A percentile compares a stretch with the other conserved stretches of the same genome.
phyloP scores from a whole-genome alignment of 2,329 filamentous ascomycete genomes.

The Hymenoscyphus salicellus region DNA sequence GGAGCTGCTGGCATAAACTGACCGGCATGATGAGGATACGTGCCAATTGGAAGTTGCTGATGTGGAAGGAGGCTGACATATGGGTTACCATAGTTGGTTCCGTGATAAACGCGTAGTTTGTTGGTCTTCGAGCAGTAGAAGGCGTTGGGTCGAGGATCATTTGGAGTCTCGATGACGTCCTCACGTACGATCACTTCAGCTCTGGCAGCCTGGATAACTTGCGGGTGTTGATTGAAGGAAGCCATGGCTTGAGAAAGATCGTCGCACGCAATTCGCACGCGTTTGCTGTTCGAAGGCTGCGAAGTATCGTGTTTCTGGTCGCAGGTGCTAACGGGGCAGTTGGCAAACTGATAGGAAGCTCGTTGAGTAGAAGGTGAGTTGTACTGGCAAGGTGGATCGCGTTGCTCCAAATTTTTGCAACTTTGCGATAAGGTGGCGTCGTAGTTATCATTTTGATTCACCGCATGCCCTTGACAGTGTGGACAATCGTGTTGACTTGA shows the following conservation, averaged over 20 bases:
- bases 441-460: not conserved
- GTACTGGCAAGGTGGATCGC: not conserved
- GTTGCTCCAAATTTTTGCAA: not conserved
- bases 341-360: not conserved
- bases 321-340: not conserved
- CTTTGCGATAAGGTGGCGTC: not conserved
- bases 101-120: conserved; percentile 56
- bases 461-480: not conserved
- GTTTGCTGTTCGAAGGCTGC: not conserved
- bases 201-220: conserved; percentile 48
- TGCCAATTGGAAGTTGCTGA: conserved; percentile 41
- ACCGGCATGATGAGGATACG: conserved; percentile 23
- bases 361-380: not conserved
- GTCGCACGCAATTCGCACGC: not conserved
- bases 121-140: conserved; percentile 54
- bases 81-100: conserved; percentile 53
- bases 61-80: conserved; percentile 47
- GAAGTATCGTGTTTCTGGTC: not conserved
- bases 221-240: conserved; percentile 15
- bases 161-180: conserved; percentile 50
- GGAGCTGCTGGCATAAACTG: conserved; percentile 26
- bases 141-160: conserved; percentile 57
- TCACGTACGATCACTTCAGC: conserved; percentile 54
- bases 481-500: not conserved
- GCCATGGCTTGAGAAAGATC: not conserved